phyloP scores from a whole-genome alignment of 1,139 yeast species.

The Suhomyces kunorum region DNA sequence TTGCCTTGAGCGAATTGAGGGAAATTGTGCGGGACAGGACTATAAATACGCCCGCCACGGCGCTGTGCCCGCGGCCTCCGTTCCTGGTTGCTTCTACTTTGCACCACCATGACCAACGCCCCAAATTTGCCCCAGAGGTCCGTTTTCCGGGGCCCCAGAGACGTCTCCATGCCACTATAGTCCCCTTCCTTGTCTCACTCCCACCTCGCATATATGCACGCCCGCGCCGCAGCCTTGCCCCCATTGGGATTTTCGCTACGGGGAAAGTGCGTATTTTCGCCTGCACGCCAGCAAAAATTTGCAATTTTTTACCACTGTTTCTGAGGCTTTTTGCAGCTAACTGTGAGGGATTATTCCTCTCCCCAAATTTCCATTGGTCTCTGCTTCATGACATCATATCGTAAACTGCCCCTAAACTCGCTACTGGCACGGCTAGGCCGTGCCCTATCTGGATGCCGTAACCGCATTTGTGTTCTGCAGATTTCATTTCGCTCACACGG shows the following conservation, averaged over 20 bases:
- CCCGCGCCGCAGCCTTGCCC: too few relatives aligned
- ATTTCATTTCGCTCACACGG: too few relatives aligned
- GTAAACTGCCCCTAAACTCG: background rate
- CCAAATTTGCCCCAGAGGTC: background rate
- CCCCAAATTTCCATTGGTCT: background rate
- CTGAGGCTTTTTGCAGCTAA: slow-evolving; percentile 4
- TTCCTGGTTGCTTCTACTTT: background rate
- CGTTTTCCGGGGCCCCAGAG: background rate
- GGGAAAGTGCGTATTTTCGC: too few relatives aligned
- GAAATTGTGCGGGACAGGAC: background rate
- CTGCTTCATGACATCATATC: background rate
- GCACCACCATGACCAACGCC: background rate
- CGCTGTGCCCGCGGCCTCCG: background rate
- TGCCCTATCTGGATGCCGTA: too few relatives aligned
- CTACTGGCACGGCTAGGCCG: too few relatives aligned
- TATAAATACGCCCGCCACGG: background rate
- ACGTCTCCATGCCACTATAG: background rate
- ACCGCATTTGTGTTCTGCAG: too few relatives aligned
- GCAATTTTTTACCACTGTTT: too few relatives aligned
- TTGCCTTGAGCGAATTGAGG: slow-evolving; percentile 5
- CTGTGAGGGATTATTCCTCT: slow-evolving; percentile 10
- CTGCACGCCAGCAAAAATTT: too few relatives aligned
- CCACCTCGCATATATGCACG: too few relatives aligned
- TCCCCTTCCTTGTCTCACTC: background rate
- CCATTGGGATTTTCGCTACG: too few relatives aligned